phyloP scores from a whole-genome alignment of 192 early-diverging fungal genomes.

The Backusella liffmaniae region DNA sequence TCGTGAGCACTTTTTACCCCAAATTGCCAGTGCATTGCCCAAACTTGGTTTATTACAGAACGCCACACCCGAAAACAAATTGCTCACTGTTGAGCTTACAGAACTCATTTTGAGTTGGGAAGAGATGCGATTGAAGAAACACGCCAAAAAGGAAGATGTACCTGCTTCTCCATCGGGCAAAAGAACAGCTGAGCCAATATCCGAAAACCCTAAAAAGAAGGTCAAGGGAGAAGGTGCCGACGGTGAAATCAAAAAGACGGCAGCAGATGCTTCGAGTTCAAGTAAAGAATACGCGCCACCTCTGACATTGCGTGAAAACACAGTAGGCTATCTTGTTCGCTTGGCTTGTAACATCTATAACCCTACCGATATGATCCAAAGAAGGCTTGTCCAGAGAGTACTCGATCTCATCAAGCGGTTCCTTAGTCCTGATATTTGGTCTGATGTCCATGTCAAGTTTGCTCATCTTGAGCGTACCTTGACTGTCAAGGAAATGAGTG shows the following conservation, averaged over 20 bases:
- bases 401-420: constrained; percentile 63
- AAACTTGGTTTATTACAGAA: constrained; percentile 86
- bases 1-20: constrained; percentile 86
- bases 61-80: constrained; percentile 81
- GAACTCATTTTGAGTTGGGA: constrained; percentile 95
- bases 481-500: constrained; percentile 52
- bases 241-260: constrained; percentile 31
- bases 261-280: background rate
- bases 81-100: constrained; percentile 85
- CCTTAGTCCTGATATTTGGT: constrained; percentile 65
- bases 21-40: constrained; percentile 82
- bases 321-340: constrained; percentile 59
- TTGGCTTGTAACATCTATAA: constrained; percentile 64
- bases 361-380: constrained; percentile 38
- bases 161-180: constrained; percentile 16
- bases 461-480: constrained; percentile 65
- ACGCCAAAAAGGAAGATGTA: constrained; percentile 11
- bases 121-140: constrained; percentile 50
- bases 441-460: constrained; percentile 67
- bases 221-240: constrained; percentile 22
- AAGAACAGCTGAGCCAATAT: background rate
- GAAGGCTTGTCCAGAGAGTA: constrained; percentile 53
- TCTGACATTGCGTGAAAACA: constrained; percentile 52
- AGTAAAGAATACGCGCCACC: constrained; percentile 47
- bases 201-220: constrained; percentile 28